A percentile compares a stretch with the other conserved stretches of the same genome.
Conservation (phyloP, 1,139 yeast species). For the Nadsonia starkeyi-henricii region DNA sequence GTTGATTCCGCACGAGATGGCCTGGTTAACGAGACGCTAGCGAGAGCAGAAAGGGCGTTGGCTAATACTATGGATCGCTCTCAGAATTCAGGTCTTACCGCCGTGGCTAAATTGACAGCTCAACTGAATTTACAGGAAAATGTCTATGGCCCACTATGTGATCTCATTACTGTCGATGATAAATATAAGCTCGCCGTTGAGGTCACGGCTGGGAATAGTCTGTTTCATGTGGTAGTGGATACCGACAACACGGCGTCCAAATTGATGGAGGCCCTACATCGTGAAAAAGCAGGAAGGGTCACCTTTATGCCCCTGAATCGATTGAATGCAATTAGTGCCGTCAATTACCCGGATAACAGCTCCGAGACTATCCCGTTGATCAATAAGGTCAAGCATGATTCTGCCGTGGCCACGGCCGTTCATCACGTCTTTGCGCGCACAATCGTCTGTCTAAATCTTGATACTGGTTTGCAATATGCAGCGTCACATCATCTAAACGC, state of each 20-base stretch:
- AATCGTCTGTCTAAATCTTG: conserved; percentile 60
- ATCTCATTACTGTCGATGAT: conserved; percentile 64
- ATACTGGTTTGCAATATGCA: conserved; percentile 57
- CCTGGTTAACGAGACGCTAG: conserved; percentile 30
- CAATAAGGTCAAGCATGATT: conserved; percentile 50
- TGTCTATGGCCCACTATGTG: conserved; percentile 78
- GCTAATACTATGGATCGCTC: conserved; percentile 43
- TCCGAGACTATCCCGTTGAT: conserved; percentile 54
- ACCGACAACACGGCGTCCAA: conserved; percentile 70
- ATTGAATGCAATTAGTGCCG: conserved; percentile 29
- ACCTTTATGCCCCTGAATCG: conserved; percentile 85
- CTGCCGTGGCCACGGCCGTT: conserved; percentile 46
- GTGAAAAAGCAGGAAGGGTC: conserved; percentile 65
- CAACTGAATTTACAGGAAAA: conserved; percentile 37
- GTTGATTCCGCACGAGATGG: conserved; percentile 43
- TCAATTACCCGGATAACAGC: conserved; percentile 40
- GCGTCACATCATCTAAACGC: conserved; percentile 51
- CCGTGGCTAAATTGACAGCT: conserved; percentile 49
- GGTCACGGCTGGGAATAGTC: conserved; percentile 73
- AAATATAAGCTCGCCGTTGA: conserved; percentile 80
- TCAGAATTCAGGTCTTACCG: conserved; percentile 53
- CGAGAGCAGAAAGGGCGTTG: conserved; percentile 43
- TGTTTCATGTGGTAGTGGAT: conserved; percentile 84
- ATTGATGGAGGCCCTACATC: conserved; percentile 62
- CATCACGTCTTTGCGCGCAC: conserved; percentile 71